Conservation (phyloP, 768 basidiomycete species). For the Mycena haematopus region DNA sequence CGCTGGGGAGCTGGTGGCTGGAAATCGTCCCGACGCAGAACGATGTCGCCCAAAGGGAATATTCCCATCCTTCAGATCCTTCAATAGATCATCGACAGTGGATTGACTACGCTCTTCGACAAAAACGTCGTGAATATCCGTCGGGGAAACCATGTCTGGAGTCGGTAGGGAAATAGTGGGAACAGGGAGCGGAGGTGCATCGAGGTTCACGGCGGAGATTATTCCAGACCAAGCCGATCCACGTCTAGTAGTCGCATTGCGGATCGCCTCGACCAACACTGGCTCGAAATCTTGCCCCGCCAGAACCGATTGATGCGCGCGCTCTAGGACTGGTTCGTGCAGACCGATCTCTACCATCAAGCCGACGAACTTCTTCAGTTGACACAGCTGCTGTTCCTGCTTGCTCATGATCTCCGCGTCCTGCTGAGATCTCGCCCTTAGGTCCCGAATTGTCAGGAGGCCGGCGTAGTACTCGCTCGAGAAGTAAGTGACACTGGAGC, state of each 20-base stretch:
- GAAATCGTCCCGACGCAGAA: conserved; percentile 10
- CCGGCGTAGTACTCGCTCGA: conserved; percentile 37
- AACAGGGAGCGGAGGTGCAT: conserved; percentile 34
- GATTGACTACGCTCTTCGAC: conserved; percentile 26
- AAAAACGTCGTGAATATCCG: conserved; percentile 32
- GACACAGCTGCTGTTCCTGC: conserved; percentile 37
- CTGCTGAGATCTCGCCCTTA: conserved; percentile 29
- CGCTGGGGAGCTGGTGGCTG: conserved; percentile 14
- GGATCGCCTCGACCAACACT: conserved; percentile 50
- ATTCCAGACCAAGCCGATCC: conserved; percentile 51
- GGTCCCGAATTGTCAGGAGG: conserved; percentile 36
- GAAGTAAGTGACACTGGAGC: conserved; percentile 35
- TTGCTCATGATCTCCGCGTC: conserved; percentile 36
- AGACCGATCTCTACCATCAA: conserved; percentile 45
- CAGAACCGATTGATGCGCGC: conserved; percentile 37
- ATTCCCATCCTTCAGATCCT: conserved; percentile 31
- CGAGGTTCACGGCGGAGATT: conserved; percentile 37
- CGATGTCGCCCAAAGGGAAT: conserved; percentile 24
- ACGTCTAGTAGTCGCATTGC: conserved; percentile 45
- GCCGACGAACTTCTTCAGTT: conserved; percentile 43
- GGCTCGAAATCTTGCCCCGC: conserved; percentile 45
- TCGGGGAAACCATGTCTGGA: conserved; percentile 22
- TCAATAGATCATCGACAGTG: conserved; percentile 43
- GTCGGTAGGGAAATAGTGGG: conserved; percentile 25
- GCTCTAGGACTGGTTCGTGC: conserved; percentile 40